phyloP scores from a whole-genome alignment of 192 early-diverging fungal species.

The Allomyces javanicus region DNA sequence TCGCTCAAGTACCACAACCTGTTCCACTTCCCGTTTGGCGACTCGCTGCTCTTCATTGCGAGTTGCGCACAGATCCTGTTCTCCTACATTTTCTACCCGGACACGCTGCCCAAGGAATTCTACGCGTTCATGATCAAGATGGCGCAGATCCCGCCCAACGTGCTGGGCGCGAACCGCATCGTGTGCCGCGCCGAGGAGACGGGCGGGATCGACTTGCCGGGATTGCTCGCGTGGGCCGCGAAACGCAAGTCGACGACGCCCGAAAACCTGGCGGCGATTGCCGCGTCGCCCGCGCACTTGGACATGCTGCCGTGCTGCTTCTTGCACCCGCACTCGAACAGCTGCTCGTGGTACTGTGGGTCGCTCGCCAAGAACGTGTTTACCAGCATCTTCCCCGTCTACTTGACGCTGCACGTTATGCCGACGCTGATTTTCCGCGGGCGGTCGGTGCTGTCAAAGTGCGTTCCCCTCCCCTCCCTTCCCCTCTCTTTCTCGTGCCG shows the following conservation, averaged over 20 bases:
- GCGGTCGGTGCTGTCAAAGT: neutral
- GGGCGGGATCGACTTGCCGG: neutral
- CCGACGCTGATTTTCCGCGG: neutral
- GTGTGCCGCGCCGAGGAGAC: neutral
- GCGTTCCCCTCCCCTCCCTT: neutral
- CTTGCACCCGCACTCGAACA: neutral
- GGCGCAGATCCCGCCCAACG: constrained; percentile 1
- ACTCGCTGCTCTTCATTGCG: constrained; percentile 17
- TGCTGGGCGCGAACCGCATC: neutral
- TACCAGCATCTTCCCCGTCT: neutral
- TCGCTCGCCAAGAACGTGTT: constrained; percentile 1
- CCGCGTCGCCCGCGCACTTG: neutral
- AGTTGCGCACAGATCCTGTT: neutral
- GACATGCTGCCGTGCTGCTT: neutral
- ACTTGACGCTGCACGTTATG: neutral
- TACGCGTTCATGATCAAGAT: neutral
- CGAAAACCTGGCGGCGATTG: neutral
- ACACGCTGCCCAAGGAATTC: neutral
- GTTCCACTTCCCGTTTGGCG: constrained; percentile 20
- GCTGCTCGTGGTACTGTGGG: neutral
- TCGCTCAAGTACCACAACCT: constrained; percentile 15
- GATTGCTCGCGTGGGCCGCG: neutral
- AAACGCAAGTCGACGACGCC: neutral
- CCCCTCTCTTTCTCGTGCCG: neutral
- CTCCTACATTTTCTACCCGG: neutral